Percentiles rank a stretch among this genome's conserved stretches.
These are phyloP conservation scores for Pinus taeda DNA, from an alignment of 75 land plant species.

Conservation along the genomic window DNA sequence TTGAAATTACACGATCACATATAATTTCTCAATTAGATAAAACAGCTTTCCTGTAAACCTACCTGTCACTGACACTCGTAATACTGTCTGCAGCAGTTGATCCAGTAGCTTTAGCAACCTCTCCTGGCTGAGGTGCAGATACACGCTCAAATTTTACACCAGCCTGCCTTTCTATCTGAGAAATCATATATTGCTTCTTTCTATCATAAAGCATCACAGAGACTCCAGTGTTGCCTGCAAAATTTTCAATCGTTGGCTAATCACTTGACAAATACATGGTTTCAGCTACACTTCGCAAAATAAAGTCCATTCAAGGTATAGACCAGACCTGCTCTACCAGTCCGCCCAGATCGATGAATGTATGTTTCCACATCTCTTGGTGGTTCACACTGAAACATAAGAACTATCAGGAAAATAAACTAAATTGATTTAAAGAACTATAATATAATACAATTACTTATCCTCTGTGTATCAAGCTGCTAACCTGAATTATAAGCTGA, in stretches of 20 bases:
- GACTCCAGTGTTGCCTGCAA: constrained; percentile 80
- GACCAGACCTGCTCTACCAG: constrained; percentile 89
- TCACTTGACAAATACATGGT: background rate
- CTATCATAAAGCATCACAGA: constrained; percentile 89
- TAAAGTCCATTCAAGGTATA: background rate
- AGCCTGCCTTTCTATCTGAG: constrained; percentile 87
- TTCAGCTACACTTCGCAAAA: constrained; percentile 4
- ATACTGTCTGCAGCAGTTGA: constrained; percentile 64
- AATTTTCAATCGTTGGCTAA: background rate
- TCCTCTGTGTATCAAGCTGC: background rate
- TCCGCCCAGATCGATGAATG: constrained; percentile 97
- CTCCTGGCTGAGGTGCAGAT: constrained; percentile 86
- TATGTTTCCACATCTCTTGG: constrained; percentile 97
- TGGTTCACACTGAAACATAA: constrained; percentile 76
- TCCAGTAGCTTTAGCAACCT: constrained; percentile 77
- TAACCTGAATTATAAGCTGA: constrained; percentile 90
- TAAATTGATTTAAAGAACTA: background rate
- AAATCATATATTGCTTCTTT: constrained; percentile 60
- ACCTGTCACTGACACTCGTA: constrained; percentile 74
- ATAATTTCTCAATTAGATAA: background rate
- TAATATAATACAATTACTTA: no score
- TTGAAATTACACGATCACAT: background rate
- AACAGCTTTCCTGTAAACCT: background rate
- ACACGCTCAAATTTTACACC: constrained; percentile 92
- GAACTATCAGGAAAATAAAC: background rate